Percentiles rank a stretch among this genome's conserved stretches.
These are phyloP conservation scores for Prunus mira DNA, from an alignment of 306 rosid species.

Conservation along the genomic window DNA sequence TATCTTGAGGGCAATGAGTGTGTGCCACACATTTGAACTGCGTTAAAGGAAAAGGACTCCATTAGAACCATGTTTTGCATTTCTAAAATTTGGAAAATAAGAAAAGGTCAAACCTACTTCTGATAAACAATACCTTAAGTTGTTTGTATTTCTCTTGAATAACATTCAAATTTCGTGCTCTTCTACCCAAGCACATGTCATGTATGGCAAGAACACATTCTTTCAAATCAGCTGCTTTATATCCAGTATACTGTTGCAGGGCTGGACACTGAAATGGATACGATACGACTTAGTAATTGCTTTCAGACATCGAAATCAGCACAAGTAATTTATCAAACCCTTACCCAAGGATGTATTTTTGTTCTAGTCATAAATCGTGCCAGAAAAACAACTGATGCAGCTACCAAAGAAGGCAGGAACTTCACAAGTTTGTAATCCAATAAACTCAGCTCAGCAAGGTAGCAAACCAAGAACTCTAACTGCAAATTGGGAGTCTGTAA, in stretches of 20 bases:
- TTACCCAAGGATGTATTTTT: slow-evolving; percentile 80
- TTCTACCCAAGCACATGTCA: slow-evolving; percentile 73
- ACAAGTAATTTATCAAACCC: neutral
- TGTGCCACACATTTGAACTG: slow-evolving; percentile 78
- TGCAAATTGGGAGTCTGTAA: slow-evolving; percentile 46
- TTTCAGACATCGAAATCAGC: neutral
- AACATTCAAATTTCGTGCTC: slow-evolving; percentile 60
- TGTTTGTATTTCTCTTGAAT: slow-evolving; percentile 82
- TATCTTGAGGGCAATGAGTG: slow-evolving; percentile 66
- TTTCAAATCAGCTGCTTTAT: slow-evolving; percentile 57
- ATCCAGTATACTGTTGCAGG: slow-evolving; percentile 48
- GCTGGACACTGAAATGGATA: slow-evolving; percentile 42
- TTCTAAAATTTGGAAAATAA: neutral
- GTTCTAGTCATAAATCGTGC: slow-evolving; percentile 58
- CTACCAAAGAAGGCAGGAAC: slow-evolving; percentile 83
- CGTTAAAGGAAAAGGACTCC: slow-evolving; percentile 7
- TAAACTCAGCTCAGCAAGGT: slow-evolving; percentile 83
- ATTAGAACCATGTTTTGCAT: slow-evolving; percentile 14
- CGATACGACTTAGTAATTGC: slow-evolving; percentile 10
- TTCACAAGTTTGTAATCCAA: slow-evolving; percentile 77
- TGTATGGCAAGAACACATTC: slow-evolving; percentile 62
- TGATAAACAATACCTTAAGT: slow-evolving; percentile 52
- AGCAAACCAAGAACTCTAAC: slow-evolving; percentile 63
- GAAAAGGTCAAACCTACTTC: neutral
- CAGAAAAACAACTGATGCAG: slow-evolving; percentile 69